Percentiles rank a stretch among this genome's conserved stretches.
These are phyloP conservation scores for Trametes maxima DNA, from an alignment of 768 basidiomycete genomes.

Conservation along the genomic window DNA sequence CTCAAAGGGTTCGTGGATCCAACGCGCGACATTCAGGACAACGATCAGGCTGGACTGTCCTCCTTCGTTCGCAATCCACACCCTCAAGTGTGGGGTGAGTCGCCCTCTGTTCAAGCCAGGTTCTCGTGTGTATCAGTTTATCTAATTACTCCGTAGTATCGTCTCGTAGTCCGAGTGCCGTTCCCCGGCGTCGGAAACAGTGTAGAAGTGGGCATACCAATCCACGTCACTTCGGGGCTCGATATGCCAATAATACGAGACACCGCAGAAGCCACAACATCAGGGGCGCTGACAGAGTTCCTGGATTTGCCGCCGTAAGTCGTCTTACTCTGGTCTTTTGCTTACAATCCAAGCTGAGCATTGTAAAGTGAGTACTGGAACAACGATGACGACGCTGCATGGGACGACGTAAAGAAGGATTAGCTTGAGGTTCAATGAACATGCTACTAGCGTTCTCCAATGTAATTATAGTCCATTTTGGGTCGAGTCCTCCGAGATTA, in stretches of 20 bases:
- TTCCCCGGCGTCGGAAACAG: slow-evolving; percentile 22
- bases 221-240: slow-evolving; percentile 15
- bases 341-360: too few species aligned
- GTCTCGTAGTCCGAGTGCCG: slow-evolving; percentile 10
- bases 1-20: slow-evolving; percentile 23
- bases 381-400: too few species aligned
- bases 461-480: too few species aligned
- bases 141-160: neutral
- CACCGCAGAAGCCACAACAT: neutral
- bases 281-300: neutral
- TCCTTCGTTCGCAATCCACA: slow-evolving; percentile 15
- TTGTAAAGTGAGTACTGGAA: too few species aligned
- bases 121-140: too few species aligned
- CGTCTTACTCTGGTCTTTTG: too few species aligned
- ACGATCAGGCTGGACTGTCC: slow-evolving; percentile 13
- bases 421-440: too few species aligned
- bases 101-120: too few species aligned
- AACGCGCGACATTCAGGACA: slow-evolving; percentile 16
- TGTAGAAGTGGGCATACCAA: slow-evolving; percentile 5
- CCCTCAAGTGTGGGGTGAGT: slow-evolving; percentile 8
- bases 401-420: too few species aligned
- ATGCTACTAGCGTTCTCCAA: too few species aligned
- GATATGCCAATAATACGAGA: neutral
- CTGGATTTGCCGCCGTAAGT: neutral
- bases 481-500: too few species aligned